A percentile compares a stretch with the other conserved stretches of the same genome.
Conservation (phyloP, 129 eudicot genomes). For the Deinandra increscens region DNA sequence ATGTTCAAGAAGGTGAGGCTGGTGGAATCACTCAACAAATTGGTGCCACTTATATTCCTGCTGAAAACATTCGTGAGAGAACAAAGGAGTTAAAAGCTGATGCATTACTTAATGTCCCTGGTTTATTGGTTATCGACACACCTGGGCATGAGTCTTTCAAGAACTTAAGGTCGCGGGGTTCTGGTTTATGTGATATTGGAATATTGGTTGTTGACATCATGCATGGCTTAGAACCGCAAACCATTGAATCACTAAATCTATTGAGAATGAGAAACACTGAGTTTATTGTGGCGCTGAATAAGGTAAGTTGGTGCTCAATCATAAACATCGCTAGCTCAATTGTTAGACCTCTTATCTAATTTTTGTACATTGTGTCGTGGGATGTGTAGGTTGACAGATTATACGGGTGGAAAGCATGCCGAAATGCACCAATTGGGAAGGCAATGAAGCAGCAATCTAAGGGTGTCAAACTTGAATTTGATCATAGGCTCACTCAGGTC, state of each 20-base stretch:
- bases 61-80: conserved; percentile 83
- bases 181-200: conserved; percentile 86
- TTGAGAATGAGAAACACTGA: conserved; percentile 84
- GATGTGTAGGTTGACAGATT: conserved; percentile 60
- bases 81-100: conserved; percentile 86
- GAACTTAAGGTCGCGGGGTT: conserved; percentile 83
- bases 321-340: neutral
- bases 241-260: conserved; percentile 83
- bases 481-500: conserved; percentile 65
- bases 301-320: conserved; percentile 23
- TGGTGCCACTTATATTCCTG: conserved; percentile 89
- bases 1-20: conserved; percentile 95
- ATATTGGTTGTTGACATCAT: conserved; percentile 87
- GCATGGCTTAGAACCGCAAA: conserved; percentile 93
- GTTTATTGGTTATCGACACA: conserved; percentile 84
- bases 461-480: conserved; percentile 64
- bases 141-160: conserved; percentile 93
- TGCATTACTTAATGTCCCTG: conserved; percentile 87
- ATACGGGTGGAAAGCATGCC: conserved; percentile 78
- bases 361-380: conserved; percentile 5
- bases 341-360: neutral
- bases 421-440: conserved; percentile 72
- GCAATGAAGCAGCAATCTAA: conserved; percentile 74
- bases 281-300: conserved; percentile 80
- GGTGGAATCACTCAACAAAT: conserved; percentile 98